These are phyloP conservation scores for Pseudomonodictys pantanalensis DNA, from an alignment of 495 filamentous ascomycete genomes.

Conservation along the genomic window DNA sequence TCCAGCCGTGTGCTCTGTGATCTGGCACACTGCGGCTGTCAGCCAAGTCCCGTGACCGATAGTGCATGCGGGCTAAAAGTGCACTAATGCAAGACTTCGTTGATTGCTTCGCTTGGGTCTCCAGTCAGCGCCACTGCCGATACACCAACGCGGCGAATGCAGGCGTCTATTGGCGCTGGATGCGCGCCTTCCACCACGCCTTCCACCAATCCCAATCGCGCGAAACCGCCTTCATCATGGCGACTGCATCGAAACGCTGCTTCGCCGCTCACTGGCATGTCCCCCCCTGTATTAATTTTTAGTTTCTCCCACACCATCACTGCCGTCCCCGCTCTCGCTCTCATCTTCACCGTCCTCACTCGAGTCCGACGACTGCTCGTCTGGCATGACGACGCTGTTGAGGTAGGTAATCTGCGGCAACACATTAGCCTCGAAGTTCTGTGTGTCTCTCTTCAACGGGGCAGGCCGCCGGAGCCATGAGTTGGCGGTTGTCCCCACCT, in stretches of 20 bases:
- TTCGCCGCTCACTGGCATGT: conserved; percentile 6
- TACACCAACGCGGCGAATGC: background rate
- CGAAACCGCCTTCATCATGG: background rate
- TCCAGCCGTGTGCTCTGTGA: background rate
- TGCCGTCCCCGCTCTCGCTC: background rate
- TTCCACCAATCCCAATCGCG: background rate
- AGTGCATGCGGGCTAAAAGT: conserved; percentile 6
- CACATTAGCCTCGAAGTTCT: conserved; percentile 21
- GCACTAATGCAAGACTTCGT: background rate
- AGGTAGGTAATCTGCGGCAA: conserved; percentile 45
- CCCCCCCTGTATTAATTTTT: background rate
- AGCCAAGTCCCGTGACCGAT: background rate
- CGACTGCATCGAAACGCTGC: background rate
- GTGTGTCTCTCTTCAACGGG: background rate
- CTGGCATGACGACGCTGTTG: conserved; percentile 48
- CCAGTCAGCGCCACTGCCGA: conserved; percentile 14
- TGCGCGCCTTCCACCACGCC: background rate
- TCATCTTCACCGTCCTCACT: conserved; percentile 27
- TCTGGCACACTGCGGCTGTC: background rate
- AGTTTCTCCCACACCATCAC: background rate
- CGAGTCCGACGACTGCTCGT: conserved; percentile 27
- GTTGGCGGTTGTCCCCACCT: conserved; percentile 13
- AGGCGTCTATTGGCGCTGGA: conserved; percentile 6
- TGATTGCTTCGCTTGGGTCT: background rate
- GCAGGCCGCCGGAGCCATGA: background rate